Conservation (phyloP, 345 rosid species). For the Mercurialis annua region DNA sequence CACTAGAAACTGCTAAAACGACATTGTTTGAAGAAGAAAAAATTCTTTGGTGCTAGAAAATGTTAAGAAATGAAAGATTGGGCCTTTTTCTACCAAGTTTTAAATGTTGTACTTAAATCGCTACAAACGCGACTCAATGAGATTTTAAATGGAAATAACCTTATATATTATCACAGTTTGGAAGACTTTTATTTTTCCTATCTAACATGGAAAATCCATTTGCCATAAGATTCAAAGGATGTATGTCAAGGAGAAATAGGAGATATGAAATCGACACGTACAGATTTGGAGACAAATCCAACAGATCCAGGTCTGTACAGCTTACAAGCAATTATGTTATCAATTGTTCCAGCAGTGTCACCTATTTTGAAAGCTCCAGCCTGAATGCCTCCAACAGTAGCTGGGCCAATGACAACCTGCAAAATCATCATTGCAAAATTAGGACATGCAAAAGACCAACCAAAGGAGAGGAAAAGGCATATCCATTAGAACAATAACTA, state of each 20-base stretch:
- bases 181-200: neutral
- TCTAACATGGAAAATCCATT: neutral
- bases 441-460: neutral
- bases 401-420: slow-evolving; percentile 98
- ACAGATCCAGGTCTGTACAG: slow-evolving; percentile 96
- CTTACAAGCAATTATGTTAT: slow-evolving; percentile 86
- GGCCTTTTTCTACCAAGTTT: too few species aligned
- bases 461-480: neutral
- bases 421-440: slow-evolving; percentile 21
- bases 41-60: too few species aligned
- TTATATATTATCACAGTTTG: neutral
- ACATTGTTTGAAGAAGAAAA: too few species aligned
- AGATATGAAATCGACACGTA: slow-evolving; percentile 35
- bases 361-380: slow-evolving; percentile 99
- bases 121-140: too few species aligned
- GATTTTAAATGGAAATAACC: neutral
- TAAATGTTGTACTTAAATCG: too few species aligned
- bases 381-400: slow-evolving; percentile 97
- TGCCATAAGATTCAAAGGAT: neutral
- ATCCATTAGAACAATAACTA: neutral
- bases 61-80: too few species aligned
- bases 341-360: slow-evolving; percentile 98
- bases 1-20: too few species aligned
- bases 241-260: slow-evolving; percentile 8
- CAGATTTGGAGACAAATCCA: slow-evolving; percentile 98